Conservation (phyloP, 2,329 filamentous ascomycete genomes). For the Zasmidium cellare region DNA sequence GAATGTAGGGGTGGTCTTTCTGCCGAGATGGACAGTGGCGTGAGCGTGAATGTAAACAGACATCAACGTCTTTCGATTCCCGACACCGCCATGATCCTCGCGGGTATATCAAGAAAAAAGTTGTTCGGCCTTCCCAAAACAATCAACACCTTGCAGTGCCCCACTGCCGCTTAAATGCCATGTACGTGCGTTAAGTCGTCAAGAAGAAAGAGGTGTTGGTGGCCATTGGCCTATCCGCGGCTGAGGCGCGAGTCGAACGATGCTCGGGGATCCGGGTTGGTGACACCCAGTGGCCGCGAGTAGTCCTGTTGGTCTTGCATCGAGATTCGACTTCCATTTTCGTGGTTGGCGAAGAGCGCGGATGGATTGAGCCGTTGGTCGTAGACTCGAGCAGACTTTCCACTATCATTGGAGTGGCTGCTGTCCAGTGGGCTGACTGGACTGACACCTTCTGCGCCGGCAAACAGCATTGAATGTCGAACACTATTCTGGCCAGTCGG, state of each 20-base stretch:
- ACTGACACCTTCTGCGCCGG: conserved; percentile 27
- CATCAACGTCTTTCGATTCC: background rate
- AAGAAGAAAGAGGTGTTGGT: conserved; percentile 15
- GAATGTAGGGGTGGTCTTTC: conserved; percentile 1
- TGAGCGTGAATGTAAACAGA: background rate
- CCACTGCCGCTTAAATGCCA: conserved; percentile 15
- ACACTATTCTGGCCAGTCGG: conserved; percentile 30
- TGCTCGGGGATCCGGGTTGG: conserved; percentile 35
- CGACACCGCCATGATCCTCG: background rate
- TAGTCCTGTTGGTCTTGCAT: conserved; percentile 52
- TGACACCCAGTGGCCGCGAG: conserved; percentile 45
- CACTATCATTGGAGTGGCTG: conserved; percentile 28
- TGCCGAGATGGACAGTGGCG: background rate
- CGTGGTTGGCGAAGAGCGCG: conserved; percentile 44
- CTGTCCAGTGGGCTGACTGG: conserved; percentile 34
- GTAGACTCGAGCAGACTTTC: conserved; percentile 47
- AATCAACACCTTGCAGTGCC: conserved; percentile 5
- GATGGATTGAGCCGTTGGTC: conserved; percentile 52
- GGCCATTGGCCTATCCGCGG: conserved; percentile 6
- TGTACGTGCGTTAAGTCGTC: conserved; percentile 19
- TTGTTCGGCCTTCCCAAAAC: background rate
- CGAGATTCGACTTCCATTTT: conserved; percentile 47
- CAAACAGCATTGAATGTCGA: conserved; percentile 34
- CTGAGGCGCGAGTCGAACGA: conserved; percentile 31
- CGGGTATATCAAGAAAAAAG: conserved; percentile 2